phyloP scores from a whole-genome alignment of 2,329 filamentous ascomycete species.

The Fusarium haematococcum region DNA sequence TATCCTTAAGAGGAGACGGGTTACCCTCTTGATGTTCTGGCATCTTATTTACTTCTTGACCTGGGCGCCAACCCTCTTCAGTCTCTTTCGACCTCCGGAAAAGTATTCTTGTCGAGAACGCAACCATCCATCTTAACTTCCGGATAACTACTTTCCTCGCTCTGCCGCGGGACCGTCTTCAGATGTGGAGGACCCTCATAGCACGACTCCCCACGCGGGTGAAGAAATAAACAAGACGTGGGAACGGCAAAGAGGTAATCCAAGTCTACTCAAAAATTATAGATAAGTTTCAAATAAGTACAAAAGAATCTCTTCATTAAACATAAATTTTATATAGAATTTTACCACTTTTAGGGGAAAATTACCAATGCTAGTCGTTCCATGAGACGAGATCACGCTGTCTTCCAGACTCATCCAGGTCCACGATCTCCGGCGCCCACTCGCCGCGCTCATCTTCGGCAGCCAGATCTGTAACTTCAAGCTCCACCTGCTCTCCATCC shows the following conservation, averaged over 20 bases:
- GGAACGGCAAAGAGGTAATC: neutral
- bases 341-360: neutral
- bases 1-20: too few species aligned
- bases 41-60: too few species aligned
- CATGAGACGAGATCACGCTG: constrained; percentile 65
- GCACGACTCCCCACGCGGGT: neutral
- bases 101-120: neutral
- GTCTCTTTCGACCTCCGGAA: neutral
- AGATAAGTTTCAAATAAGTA: neutral
- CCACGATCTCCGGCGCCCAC: constrained; percentile 64
- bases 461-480: constrained; percentile 62
- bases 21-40: too few species aligned
- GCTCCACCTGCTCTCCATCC: constrained; percentile 63
- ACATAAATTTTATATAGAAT: neutral
- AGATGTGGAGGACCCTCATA: constrained; percentile 1
- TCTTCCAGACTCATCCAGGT: constrained; percentile 64
- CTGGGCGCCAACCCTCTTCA: neutral
- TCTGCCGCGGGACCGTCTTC: neutral
- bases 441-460: constrained; percentile 67
- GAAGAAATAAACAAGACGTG: too few species aligned
- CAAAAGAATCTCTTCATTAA: neutral
- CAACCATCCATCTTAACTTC: neutral
- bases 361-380: constrained; percentile 42
- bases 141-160: neutral
- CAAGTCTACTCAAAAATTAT: neutral